Conservation (phyloP, 1,284 basidiomycete species). For the Phylloporus sp. region DNA sequence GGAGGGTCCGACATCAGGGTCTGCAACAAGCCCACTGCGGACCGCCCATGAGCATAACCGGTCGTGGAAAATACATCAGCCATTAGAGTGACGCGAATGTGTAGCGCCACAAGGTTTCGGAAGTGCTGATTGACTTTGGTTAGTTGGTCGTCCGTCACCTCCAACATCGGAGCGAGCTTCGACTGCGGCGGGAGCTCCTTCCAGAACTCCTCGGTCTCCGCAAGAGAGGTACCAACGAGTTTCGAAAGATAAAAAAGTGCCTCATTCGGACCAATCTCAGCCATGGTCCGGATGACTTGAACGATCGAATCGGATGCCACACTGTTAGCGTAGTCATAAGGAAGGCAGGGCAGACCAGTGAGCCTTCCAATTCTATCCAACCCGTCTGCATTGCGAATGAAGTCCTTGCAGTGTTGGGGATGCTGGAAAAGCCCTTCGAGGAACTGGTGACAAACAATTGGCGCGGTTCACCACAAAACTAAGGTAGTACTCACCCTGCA, state of each 20-base stretch:
- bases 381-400: constrained; percentile 78
- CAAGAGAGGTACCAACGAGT: constrained; percentile 74
- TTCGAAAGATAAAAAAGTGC: constrained; percentile 76
- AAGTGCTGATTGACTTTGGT: constrained; percentile 69
- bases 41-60: constrained; percentile 82
- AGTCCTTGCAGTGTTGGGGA: constrained; percentile 88
- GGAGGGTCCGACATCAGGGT: constrained; percentile 71
- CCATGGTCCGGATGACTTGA: constrained; percentile 87
- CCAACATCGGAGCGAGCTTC: constrained; percentile 64
- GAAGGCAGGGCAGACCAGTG: constrained; percentile 85
- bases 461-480: neutral
- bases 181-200: constrained; percentile 53
- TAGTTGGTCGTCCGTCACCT: constrained; percentile 51
- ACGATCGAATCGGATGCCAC: constrained; percentile 85
- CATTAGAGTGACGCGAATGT: constrained; percentile 82
- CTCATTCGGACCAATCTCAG: constrained; percentile 82
- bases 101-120: constrained; percentile 77
- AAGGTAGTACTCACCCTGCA: constrained; percentile 58
- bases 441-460: constrained; percentile 56
- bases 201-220: constrained; percentile 78
- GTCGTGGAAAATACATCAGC: constrained; percentile 91
- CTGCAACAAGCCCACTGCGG: constrained; percentile 77
- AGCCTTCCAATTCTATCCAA: constrained; percentile 78
- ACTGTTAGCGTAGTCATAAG: constrained; percentile 88
- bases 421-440: constrained; percentile 95